Evolutionary conservation across 2,329 filamentous ascomycete species (phyloP).

Genomic region (Pezicula neosporulosa): DNA sequence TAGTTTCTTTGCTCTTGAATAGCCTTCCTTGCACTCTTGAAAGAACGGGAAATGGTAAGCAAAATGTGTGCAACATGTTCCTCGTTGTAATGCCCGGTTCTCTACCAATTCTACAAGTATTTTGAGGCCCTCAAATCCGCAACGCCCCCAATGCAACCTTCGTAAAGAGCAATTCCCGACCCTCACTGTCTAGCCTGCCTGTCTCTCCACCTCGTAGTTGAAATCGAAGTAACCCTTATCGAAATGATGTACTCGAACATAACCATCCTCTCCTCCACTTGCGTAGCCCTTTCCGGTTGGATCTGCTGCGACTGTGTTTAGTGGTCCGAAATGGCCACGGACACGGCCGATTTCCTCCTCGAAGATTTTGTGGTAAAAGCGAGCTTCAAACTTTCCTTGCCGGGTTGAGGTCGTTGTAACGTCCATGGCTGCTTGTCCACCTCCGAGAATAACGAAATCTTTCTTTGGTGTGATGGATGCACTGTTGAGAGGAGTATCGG

Average conservation of each 20-base stretch:
- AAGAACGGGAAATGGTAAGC: not conserved
- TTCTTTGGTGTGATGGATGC: constrained; percentile 93
- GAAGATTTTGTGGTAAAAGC: constrained; percentile 99
- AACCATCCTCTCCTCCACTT: constrained; percentile 95
- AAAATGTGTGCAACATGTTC: not conserved
- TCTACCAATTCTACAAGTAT: constrained; percentile 11
- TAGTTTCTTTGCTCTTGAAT: too few species aligned
- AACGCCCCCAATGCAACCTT: constrained; percentile 27
- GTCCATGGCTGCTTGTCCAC: constrained; percentile 98
- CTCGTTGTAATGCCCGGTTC: not conserved
- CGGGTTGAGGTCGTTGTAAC: constrained; percentile 91
- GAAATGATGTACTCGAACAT: constrained; percentile 97
- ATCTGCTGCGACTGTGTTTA: constrained; percentile 92
- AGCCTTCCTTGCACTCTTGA: too few species aligned
- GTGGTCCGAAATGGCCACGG: constrained; percentile 82
- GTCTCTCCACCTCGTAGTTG: constrained; percentile 96
- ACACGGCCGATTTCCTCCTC: constrained; percentile 98
- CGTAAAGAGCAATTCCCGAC: constrained; percentile 13
- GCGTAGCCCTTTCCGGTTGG: constrained; percentile 91
- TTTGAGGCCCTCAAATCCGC: constrained; percentile 11
- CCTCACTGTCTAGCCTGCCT: constrained; percentile 48
- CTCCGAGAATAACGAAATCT: constrained; percentile 95
- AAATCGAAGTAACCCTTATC: constrained; percentile 99
- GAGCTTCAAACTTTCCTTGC: constrained; percentile 98
- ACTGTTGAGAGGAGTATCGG: constrained; percentile 96